Evolutionary conservation across 768 basidiomycete genomes (phyloP), one percentile per base, ranked within the genome.

Genomic region (Lyophyllum decastes): DNA sequence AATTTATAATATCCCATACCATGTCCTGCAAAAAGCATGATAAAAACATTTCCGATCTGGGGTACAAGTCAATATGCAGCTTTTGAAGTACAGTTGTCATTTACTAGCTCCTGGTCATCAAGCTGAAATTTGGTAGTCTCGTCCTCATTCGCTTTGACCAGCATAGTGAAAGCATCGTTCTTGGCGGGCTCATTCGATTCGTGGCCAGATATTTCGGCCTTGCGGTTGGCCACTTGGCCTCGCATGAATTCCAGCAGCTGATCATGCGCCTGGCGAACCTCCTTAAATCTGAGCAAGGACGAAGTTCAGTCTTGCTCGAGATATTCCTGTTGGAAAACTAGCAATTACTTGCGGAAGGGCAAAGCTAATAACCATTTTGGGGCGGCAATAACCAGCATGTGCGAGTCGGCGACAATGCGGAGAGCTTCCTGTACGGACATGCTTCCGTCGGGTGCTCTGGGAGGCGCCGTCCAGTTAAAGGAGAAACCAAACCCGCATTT

Each of bases 1-100:
- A 21, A 24, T 9, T 27, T n/a, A 16, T 4, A 16, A 38, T 22
- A 38, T 8, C 8, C 59, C 9, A 12, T 21, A 78, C 83, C 85
- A 65, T 86, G 82, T 12, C 86, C 85, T 44, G 85, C 84, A 40
- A 86, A 79, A 22, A 88, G 68, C 64, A 83, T 71, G 11, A 77
- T 61, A 59, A 76, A 85, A 1, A 82, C 64, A 49, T 85, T 85
- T 5, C 82, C 83, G 48, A 83, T 80, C 82, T 82, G 55, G 41
- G 24, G 38, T 38, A 2, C 47, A 38, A 24, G 38, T 45, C 24
- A 17, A 30, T 24, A 12, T 21, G 22, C 38, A 2, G 6, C 21
- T 41, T 24, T 7, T n/a, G 22, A 30, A 17, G 25, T 30, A 21
- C 14, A 22, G 9, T 54, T 27, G 46, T 25, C 40, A 61, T 72